These are phyloP conservation scores for Penicillium atrosanguineum DNA, from an alignment of 495 filamentous ascomycete species.

Conservation along the genomic window DNA sequence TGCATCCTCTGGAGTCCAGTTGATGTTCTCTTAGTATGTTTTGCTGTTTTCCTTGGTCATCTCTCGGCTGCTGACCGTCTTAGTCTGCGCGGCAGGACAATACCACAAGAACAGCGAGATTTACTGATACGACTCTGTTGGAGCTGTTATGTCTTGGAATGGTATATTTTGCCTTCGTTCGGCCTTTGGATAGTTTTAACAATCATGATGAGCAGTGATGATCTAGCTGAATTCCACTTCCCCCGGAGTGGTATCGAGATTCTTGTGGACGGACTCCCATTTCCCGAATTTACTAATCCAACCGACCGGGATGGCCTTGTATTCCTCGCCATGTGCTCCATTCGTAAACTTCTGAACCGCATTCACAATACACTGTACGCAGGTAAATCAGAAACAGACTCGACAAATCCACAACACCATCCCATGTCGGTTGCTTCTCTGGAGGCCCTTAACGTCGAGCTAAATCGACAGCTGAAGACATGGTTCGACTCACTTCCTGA, in stretches of 20 bases:
- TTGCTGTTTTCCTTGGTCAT: not conserved
- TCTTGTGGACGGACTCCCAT: constrained; percentile 13
- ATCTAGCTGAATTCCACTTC: constrained; percentile 21
- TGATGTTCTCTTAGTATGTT: constrained; percentile 12
- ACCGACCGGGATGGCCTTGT: constrained; percentile 4
- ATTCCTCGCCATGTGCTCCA: constrained; percentile 24
- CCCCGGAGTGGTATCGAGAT: constrained; percentile 18
- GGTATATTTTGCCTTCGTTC: not conserved
- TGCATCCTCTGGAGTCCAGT: constrained; percentile 10
- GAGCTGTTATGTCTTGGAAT: constrained; percentile 23
- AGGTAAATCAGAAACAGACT: constrained; percentile 4
- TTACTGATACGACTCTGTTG: constrained; percentile 15
- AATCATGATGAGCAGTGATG: constrained; percentile 5
- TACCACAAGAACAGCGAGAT: constrained; percentile 1
- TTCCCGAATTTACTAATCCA: constrained; percentile 9
- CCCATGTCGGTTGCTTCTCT: constrained; percentile 8
- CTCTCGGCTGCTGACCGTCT: constrained; percentile 3
- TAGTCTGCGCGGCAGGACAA: constrained; percentile 10
- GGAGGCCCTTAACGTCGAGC: constrained; percentile 14
- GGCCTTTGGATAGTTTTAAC: not conserved
- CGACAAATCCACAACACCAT: constrained; percentile 3
- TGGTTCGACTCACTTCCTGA: constrained; percentile 16
- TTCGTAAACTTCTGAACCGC: constrained; percentile 19
- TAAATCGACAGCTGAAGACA: constrained; percentile 12
- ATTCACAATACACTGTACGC: constrained; percentile 18